Base-by-base conservation (phyloP, 768 basidiomycete species). In the Mrakia gelida region DNA sequence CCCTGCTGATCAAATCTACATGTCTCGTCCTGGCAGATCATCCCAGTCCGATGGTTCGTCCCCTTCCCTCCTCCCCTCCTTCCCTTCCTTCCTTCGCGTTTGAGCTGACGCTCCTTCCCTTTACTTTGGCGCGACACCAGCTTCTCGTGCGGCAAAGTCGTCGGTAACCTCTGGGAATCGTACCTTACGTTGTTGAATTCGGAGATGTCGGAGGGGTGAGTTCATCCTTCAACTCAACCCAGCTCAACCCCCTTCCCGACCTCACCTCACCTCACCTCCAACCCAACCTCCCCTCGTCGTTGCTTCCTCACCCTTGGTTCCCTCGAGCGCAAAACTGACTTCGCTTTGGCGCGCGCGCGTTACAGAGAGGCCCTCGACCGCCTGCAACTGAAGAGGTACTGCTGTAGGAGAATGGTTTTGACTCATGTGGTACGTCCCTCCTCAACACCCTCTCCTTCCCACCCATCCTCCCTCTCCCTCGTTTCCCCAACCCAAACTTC, bases 141-240 rank as follows among this genome's bases (percentile, higher is more conserved):
- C 81, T 97, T 97, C 83, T 94, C 95, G 23, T 96, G 94, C 82
- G 96, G 96, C 65, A 98, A 98, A 85, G 95, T 98, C 80, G 91
- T 98, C 61, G 94, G 96, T 70, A 94, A 98, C 87, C 93, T 97
- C 80, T 98, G 96, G 95, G 91, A 89, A 77, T 88, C 88, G 30
- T 98, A 97, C 84, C 86, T 97, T 54, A 90, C 91, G 81, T 86
- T 95, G 62, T 86, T 97, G 79, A 89, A 91, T 52, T 88, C 89
- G 77, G 94, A 93, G 81, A 89, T 90, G 85, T 90, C 88, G 80
- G 95, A 98, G 87, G 95, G 95, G 95, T 95, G 38, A 16, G 67
- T 38, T 26, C 43, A n/a, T 72, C 43, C 23, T 72, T 45, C 45
- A 10, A 45, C 11, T 11, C 41, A 73, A 43, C 52, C n/a, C 62